Evolutionary conservation across 2,329 filamentous ascomycete species (phyloP).

Genomic region (Clonostachys solani): DNA sequence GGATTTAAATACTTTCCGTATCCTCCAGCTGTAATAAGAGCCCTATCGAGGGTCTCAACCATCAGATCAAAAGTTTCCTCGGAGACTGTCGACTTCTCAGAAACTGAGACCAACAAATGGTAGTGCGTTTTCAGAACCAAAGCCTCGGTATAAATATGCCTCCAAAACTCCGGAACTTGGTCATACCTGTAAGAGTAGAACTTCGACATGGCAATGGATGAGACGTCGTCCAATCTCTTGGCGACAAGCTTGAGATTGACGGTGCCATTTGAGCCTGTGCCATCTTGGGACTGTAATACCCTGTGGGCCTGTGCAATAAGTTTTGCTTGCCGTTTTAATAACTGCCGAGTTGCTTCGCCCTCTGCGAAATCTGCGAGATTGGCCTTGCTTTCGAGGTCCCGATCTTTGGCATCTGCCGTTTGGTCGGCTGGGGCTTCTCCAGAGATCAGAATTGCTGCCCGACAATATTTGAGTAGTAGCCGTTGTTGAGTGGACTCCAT

Average conservation of each 20-base stretch:
- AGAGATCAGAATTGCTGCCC: too few species aligned
- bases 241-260: constrained; percentile 16
- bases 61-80: constrained; percentile 41
- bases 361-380: too few species aligned
- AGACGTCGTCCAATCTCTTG: constrained; percentile 49
- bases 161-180: constrained; percentile 64
- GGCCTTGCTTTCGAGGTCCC: too few species aligned
- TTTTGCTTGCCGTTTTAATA: too few species aligned
- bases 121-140: constrained; percentile 57
- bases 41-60: constrained; percentile 67
- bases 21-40: constrained; percentile 70
- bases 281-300: too few species aligned
- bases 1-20: constrained; percentile 45
- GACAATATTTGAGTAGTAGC: too few species aligned
- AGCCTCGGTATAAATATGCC: constrained; percentile 67
- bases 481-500: too few species aligned
- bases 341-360: too few species aligned
- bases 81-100: background rate
- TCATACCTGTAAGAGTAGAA: constrained; percentile 68
- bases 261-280: background rate
- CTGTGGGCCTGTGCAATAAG: too few species aligned
- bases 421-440: too few species aligned
- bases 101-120: constrained; percentile 12
- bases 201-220: constrained; percentile 56
- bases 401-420: too few species aligned